Percentiles rank a stretch among this genome's conserved stretches.
Conservation (phyloP, 768 basidiomycete species). For the Tylopilus plumbeoviolaceoides region DNA sequence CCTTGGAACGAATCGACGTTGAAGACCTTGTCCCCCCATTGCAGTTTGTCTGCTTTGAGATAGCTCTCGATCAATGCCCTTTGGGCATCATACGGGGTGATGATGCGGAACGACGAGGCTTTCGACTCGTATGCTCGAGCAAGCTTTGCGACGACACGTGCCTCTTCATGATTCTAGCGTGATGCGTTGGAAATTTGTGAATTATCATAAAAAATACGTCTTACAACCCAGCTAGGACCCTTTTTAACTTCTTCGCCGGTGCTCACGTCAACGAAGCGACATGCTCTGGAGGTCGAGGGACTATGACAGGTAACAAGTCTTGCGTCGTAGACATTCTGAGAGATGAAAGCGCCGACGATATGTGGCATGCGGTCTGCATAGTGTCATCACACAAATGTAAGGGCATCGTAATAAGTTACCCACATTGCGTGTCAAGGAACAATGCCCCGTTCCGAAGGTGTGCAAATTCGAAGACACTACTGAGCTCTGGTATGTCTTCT, state of each 20-base stretch:
- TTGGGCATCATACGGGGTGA: slow-evolving; percentile 80
- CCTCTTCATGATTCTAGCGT: slow-evolving; percentile 57
- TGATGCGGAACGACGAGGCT: slow-evolving; percentile 52
- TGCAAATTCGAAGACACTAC: slow-evolving; percentile 69
- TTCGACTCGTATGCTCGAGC: slow-evolving; percentile 47
- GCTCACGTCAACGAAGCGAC: slow-evolving; percentile 37
- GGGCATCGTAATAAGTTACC: slow-evolving; percentile 15
- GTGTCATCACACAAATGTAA: not conserved
- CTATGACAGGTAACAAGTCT: slow-evolving; percentile 55
- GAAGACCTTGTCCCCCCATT: slow-evolving; percentile 64
- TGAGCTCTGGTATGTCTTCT: slow-evolving; percentile 59
- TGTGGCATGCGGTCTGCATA: slow-evolving; percentile 76
- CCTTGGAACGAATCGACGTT: slow-evolving; percentile 83
- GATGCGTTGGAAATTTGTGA: slow-evolving; percentile 3
- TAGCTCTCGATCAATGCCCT: slow-evolving; percentile 50
- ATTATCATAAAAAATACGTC: not conserved
- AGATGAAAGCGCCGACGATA: slow-evolving; percentile 69
- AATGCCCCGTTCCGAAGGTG: slow-evolving; percentile 48
- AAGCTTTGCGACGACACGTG: slow-evolving; percentile 47
- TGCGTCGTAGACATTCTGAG: slow-evolving; percentile 54
- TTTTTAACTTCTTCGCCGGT: slow-evolving; percentile 27
- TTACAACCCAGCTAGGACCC: slow-evolving; percentile 36
- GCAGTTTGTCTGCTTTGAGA: slow-evolving; percentile 45
- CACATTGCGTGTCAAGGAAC: slow-evolving; percentile 75
- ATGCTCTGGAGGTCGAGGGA: slow-evolving; percentile 31